phyloP scores from a whole-genome alignment of 2,329 filamentous ascomycete species.

The Hypoxylon sp. region DNA sequence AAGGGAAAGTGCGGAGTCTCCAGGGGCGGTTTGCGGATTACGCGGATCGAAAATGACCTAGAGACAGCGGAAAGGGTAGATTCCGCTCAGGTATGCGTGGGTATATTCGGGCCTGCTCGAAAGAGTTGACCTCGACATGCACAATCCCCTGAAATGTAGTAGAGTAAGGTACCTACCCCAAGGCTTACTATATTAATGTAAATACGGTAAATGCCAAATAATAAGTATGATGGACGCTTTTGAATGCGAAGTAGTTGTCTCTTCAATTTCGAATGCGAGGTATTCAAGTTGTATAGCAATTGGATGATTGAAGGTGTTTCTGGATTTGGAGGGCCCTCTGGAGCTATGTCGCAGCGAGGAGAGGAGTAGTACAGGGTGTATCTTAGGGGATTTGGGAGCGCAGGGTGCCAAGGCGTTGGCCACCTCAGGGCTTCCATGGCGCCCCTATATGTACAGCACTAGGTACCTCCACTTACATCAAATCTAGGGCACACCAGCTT shows the following conservation, averaged over 20 bases:
- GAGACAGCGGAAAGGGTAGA: background rate
- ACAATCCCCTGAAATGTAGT: background rate
- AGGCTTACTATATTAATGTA: background rate
- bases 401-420: too few species aligned
- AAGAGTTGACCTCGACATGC: background rate
- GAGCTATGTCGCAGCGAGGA: too few species aligned
- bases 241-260: background rate
- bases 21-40: background rate
- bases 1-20: background rate
- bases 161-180: too few species aligned
- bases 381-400: too few species aligned
- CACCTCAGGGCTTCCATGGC: too few species aligned
- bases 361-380: background rate
- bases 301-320: too few species aligned
- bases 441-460: background rate
- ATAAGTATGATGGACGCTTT: too few species aligned
- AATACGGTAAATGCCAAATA: background rate
- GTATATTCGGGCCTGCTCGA: background rate
- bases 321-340: too few species aligned
- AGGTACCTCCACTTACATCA: background rate
- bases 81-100: background rate
- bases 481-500: background rate
- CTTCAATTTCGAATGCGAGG: too few species aligned
- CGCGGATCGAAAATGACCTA: background rate
- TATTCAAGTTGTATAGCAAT: too few species aligned